Percentiles rank a stretch among this genome's conserved stretches.
phyloP scores from a whole-genome alignment of 495 filamentous ascomycete species.

The Penicillium canariense region DNA sequence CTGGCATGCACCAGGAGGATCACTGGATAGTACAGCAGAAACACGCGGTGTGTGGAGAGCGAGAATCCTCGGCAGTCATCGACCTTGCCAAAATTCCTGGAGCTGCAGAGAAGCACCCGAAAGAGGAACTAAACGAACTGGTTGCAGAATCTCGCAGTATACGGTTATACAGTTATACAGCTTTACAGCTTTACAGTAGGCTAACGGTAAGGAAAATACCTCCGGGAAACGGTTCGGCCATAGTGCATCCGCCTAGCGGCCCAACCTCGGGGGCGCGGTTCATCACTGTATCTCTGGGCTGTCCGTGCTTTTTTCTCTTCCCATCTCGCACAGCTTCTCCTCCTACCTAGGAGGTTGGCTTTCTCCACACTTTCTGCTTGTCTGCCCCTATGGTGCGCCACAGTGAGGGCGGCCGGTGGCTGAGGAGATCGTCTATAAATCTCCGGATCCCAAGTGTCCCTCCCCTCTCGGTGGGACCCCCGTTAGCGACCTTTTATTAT shows the following conservation, averaged over 20 bases:
- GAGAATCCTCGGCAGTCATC: too few relatives aligned
- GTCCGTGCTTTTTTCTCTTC: not conserved
- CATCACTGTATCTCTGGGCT: not conserved
- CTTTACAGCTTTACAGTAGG: not conserved
- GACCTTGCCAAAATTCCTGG: not conserved
- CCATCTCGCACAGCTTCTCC: conserved; percentile 4
- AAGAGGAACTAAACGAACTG: not conserved
- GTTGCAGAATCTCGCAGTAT: not conserved
- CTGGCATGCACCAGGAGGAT: not conserved
- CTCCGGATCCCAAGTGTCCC: conserved; percentile 11
- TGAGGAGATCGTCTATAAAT: conserved; percentile 22
- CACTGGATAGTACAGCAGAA: not conserved
- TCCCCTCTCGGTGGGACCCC: conserved; percentile 8
- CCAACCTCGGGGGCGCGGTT: conserved; percentile 2
- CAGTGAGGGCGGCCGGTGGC: conserved; percentile 3
- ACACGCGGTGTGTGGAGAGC: not conserved
- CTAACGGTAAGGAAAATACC: conserved; percentile 14
- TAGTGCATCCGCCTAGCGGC: conserved; percentile 21
- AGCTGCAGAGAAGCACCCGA: not conserved
- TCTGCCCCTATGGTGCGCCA: conserved; percentile 3
- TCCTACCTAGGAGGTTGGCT: not conserved
- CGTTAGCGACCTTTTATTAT: not conserved
- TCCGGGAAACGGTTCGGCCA: not conserved
- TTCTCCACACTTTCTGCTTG: conserved; percentile 14
- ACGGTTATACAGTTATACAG: not conserved